A percentile compares a stretch with the other conserved stretches of the same genome.
phyloP scores from a whole-genome alignment of 148 eudicot species.

The Mesembryanthemum crystallinum region DNA sequence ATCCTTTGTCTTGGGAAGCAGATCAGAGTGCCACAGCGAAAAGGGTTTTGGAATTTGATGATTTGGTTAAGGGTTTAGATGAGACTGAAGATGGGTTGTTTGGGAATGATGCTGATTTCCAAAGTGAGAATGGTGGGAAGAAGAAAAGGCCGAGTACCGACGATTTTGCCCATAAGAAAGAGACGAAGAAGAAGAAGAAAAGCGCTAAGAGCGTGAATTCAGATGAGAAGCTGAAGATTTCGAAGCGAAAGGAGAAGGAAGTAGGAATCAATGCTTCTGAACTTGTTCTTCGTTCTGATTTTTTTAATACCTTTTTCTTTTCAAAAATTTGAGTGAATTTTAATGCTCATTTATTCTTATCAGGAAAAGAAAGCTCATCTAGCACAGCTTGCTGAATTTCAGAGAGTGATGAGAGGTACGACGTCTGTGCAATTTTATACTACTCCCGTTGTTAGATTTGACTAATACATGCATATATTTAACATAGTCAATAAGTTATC shows the following conservation, averaged over 20 bases:
- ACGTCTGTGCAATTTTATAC: background rate
- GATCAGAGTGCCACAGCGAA: conserved; percentile 30
- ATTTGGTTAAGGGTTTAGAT: conserved; percentile 12
- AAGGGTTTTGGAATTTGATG: conserved; percentile 57
- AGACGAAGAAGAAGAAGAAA: conserved; percentile 29
- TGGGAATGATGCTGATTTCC: conserved; percentile 12
- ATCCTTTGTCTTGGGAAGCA: conserved; percentile 25
- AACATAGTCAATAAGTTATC: too few relatives aligned
- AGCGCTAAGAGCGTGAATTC: conserved; percentile 27
- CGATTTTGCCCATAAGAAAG: background rate
- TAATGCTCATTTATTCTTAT: background rate
- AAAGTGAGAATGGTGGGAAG: background rate
- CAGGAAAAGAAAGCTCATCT: conserved; percentile 24
- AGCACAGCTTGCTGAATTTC: conserved; percentile 30
- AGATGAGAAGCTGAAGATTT: conserved; percentile 27
- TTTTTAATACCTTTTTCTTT: background rate
- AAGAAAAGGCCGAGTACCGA: conserved; percentile 1
- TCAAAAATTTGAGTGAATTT: background rate
- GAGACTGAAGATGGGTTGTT: conserved; percentile 1
- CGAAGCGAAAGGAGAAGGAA: conserved; percentile 50
- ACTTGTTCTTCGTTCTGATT: background rate
- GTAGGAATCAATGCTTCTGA: conserved; percentile 26
- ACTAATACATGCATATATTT: too few relatives aligned
- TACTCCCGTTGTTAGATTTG: too few relatives aligned
- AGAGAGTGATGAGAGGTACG: conserved; percentile 35